Evolutionary conservation across 352 stramenopile species (phyloP), one percentile per base, ranked within the genome.

Genomic region (Phytophthora hibernalis): DNA sequence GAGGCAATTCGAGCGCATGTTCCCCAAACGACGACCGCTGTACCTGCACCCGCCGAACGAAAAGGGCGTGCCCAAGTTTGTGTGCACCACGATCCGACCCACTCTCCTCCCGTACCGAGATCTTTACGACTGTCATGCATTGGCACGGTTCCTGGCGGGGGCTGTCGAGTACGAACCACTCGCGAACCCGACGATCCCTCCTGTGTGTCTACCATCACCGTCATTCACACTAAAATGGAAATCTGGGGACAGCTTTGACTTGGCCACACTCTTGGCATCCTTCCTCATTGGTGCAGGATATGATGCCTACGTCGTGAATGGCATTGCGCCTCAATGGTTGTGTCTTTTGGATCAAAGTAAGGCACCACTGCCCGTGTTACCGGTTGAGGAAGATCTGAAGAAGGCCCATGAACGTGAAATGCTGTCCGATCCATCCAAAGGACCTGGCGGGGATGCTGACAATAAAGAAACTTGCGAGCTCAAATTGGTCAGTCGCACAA

Each of bases 151-250:
- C 68, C 68, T 99, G n/a, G 84, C 96, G 0, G 81, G 92, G 11
- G 91, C 89, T 40, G 77, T 98, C 37, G 77, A 97, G 65, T 99
- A 98, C 73, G 97, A 99, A 62, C 95, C 95, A 8, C 82, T 98
- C 5, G 90, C 91, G 3, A 83, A 97, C 44, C 87, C 92, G 16
- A 65, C 76, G n/a, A 74, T 65, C 2, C 85, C 89, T 21, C 93
- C 92, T 0, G 66, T 72, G 42, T 96, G 79, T 62, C 66, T 98
- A 10, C 89, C 89, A 20, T 97, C 84, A 26, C 91, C 92, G 18
- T 75, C 83, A 1, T 96, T 97, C 51, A 96, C 93, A 12, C 60
- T 99, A 1, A 81, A 89, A 15, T 97, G 90, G 83, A 81, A 80
- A 24, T 82, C 88, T 15, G 97, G 93, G 20, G 97, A 98, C 65